Evolutionary conservation across 2,329 filamentous ascomycete species (phyloP).

Genomic region (Phoma herbarum): DNA sequence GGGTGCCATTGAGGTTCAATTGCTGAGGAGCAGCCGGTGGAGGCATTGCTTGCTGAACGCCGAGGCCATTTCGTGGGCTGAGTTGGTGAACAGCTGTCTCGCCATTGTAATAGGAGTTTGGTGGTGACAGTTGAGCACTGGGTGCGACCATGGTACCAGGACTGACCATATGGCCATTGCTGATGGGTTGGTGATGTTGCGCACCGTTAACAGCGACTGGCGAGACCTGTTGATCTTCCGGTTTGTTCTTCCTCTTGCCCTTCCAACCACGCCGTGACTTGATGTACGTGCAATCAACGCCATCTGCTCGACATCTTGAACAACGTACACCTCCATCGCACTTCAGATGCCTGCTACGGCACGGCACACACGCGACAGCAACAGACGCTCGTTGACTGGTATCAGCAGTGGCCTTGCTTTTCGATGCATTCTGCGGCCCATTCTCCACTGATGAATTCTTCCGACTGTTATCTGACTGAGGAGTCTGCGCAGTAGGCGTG

Average conservation of each 20-base stretch:
- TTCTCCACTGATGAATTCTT: constrained; percentile 25
- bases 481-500: constrained; percentile 46
- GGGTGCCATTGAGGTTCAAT: constrained; percentile 46
- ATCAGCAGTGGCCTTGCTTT: constrained; percentile 23
- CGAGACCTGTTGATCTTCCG: constrained; percentile 40
- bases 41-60: constrained; percentile 29
- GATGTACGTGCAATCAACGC: constrained; percentile 60
- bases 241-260: constrained; percentile 52
- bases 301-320: constrained; percentile 58
- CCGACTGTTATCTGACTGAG: constrained; percentile 38
- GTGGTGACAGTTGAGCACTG: constrained; percentile 41
- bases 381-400: constrained; percentile 43
- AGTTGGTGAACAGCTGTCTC: constrained; percentile 38
- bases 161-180: constrained; percentile 28
- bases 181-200: constrained; percentile 27
- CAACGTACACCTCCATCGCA: constrained; percentile 61
- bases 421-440: constrained; percentile 33
- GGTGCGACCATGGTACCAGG: constrained; percentile 15
- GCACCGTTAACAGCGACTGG: constrained; percentile 34
- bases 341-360: constrained; percentile 62
- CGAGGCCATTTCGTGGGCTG: constrained; percentile 34
- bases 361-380: constrained; percentile 61
- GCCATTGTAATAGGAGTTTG: constrained; percentile 42
- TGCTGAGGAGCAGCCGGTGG: constrained; percentile 33
- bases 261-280: constrained; percentile 62